phyloP scores from a whole-genome alignment of 2,329 filamentous ascomycete species.

The Phialemoniopsis sp. region DNA sequence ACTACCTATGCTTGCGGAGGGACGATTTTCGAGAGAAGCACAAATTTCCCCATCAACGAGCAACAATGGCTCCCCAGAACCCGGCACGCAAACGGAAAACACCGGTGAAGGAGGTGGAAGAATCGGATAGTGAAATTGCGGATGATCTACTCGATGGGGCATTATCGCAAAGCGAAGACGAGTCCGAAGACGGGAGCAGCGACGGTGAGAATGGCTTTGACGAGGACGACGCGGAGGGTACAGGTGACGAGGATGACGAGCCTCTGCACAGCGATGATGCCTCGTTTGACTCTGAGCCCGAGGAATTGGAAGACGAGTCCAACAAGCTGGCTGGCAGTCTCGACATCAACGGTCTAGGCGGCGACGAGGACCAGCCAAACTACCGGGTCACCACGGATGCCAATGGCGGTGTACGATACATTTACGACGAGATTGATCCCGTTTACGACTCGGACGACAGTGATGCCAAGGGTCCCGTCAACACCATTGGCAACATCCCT shows the following conservation, averaged over 20 bases:
- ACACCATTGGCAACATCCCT: constrained; percentile 95
- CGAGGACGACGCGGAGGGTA: constrained; percentile 30
- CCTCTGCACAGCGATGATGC: constrained; percentile 35
- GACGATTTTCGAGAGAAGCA: too few relatives aligned
- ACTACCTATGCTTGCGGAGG: too few relatives aligned
- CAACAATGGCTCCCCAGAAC: constrained; percentile 33
- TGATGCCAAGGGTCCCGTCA: constrained; percentile 71
- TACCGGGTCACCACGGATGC: constrained; percentile 70
- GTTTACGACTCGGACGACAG: constrained; percentile 96
- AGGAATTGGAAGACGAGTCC: constrained; percentile 27
- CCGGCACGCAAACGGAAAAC: constrained; percentile 62
- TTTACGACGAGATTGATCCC: constrained; percentile 91
- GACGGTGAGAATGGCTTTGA: constrained; percentile 40
- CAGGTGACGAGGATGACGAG: constrained; percentile 30
- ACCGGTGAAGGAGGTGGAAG: constrained; percentile 47
- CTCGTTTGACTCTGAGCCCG: constrained; percentile 31
- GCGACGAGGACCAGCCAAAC: constrained; percentile 36
- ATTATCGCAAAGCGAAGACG: constrained; percentile 53
- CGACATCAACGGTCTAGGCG: constrained; percentile 27
- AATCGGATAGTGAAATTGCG: constrained; percentile 58
- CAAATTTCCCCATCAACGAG: constrained; percentile 8
- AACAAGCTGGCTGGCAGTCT: constrained; percentile 21
- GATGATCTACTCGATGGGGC: constrained; percentile 52
- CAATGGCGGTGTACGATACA: constrained; percentile 84
- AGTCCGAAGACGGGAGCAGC: constrained; percentile 48